These are phyloP conservation scores for Penicillium digitatum DNA, from an alignment of 2,329 filamentous ascomycete species.

Conservation along the genomic window DNA sequence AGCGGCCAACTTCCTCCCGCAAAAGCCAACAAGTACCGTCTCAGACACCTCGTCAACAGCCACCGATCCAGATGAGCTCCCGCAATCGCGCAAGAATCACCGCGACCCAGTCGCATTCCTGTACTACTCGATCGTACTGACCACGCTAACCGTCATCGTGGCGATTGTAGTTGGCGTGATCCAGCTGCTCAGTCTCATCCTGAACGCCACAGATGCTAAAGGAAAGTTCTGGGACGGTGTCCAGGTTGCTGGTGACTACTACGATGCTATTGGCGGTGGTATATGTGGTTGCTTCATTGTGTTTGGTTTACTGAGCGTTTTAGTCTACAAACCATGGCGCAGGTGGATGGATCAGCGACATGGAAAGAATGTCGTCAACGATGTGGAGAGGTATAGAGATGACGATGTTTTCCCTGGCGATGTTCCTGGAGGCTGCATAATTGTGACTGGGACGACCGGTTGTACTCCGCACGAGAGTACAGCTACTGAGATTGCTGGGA, in stretches of 20 bases:
- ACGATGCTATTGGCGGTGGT: slow-evolving; percentile 77
- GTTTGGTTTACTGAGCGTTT: slow-evolving; percentile 67
- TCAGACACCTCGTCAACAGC: slow-evolving; percentile 16
- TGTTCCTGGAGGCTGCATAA: neutral
- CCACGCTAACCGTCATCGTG: slow-evolving; percentile 75
- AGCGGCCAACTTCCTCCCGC: slow-evolving; percentile 38
- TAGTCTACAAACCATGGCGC: slow-evolving; percentile 78
- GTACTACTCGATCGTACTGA: slow-evolving; percentile 89
- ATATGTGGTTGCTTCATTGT: slow-evolving; percentile 84
- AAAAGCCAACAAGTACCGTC: slow-evolving; percentile 20
- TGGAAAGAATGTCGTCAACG: slow-evolving; percentile 14
- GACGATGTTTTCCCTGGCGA: slow-evolving; percentile 8
- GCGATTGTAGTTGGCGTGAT: slow-evolving; percentile 81
- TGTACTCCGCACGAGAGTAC: neutral
- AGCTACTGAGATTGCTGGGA: slow-evolving; percentile 2
- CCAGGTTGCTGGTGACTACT: slow-evolving; percentile 69
- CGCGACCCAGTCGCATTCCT: slow-evolving; percentile 85
- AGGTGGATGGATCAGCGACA: slow-evolving; percentile 49
- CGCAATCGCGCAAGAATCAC: slow-evolving; percentile 41
- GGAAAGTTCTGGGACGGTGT: slow-evolving; percentile 92
- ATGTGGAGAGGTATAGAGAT: slow-evolving; percentile 26
- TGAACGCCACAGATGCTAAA: slow-evolving; percentile 68
- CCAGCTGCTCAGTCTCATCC: slow-evolving; percentile 73
- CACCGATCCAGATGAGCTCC: slow-evolving; percentile 17
- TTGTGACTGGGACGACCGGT: neutral